Conservation (phyloP, 1,139 yeast genomes). For the Yamadazyma atmosphaerica region DNA sequence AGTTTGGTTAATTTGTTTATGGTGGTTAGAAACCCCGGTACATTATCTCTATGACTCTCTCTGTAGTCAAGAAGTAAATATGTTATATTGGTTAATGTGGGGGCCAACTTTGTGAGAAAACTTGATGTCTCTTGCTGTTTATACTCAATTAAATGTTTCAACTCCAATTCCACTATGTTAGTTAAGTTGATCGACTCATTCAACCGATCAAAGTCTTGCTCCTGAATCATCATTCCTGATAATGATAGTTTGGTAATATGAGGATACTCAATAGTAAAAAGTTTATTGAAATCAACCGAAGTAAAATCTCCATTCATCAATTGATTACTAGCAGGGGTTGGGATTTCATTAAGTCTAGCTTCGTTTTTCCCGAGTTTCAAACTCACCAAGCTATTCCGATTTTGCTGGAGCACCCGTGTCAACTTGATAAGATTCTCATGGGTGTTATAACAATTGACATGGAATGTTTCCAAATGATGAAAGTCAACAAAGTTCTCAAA, state of each 20-base stretch:
- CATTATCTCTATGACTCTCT: constrained; percentile 43
- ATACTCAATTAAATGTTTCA: constrained; percentile 31
- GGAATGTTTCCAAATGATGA: constrained; percentile 1
- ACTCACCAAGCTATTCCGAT: neutral
- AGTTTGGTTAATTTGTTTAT: constrained; percentile 22
- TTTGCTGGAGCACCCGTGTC: neutral
- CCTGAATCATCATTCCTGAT: constrained; percentile 25
- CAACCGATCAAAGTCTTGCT: constrained; percentile 25
- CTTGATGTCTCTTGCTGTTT: constrained; percentile 16
- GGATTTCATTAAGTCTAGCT: neutral
- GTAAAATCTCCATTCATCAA: neutral
- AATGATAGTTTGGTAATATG: constrained; percentile 25
- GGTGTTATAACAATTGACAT: neutral
- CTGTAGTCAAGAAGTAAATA: constrained; percentile 44
- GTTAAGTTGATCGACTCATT: constrained; percentile 21
- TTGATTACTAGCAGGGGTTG: neutral
- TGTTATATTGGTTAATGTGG: constrained; percentile 24
- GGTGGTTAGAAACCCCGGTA: constrained; percentile 35
- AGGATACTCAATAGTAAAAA: constrained; percentile 4
- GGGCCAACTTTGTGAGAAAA: constrained; percentile 26
- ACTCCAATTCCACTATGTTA: constrained; percentile 22
- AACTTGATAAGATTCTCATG: neutral
- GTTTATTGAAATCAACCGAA: neutral
- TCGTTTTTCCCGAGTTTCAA: neutral
- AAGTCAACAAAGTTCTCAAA: neutral